A percentile compares a stretch with the other conserved stretches of the same genome.
Conservation (phyloP, 2,329 filamentous ascomycete genomes). For the Neurospora crassa region DNA sequence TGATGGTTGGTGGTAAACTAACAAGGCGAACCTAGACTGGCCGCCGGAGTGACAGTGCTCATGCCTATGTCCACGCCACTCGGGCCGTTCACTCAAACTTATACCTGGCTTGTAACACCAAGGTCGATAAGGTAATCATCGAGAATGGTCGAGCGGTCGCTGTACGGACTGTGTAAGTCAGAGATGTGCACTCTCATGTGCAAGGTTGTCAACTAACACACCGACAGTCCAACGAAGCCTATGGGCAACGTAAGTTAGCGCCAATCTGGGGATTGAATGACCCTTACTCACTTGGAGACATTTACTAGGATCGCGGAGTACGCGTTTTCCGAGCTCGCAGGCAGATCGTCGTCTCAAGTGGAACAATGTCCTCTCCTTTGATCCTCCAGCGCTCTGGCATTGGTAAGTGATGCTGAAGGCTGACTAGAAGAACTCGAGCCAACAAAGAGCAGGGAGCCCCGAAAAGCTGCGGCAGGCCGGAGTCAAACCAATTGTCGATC, state of each 20-base stretch:
- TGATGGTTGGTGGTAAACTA: not conserved
- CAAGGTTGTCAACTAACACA: not conserved
- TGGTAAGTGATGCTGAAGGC: constrained; percentile 24
- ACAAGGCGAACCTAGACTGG: constrained; percentile 39
- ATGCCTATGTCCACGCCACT: constrained; percentile 70
- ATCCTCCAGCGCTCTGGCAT: constrained; percentile 70
- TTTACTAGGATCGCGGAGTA: constrained; percentile 23
- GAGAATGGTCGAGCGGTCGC: constrained; percentile 63
- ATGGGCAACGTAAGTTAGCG: constrained; percentile 4
- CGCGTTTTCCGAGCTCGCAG: constrained; percentile 58
- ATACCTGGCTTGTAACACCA: constrained; percentile 65
- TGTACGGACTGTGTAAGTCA: constrained; percentile 49
- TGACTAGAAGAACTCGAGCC: not conserved
- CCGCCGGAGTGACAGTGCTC: constrained; percentile 66
- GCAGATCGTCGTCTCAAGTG: constrained; percentile 64
- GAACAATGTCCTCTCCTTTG: constrained; percentile 63
- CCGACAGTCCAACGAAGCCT: constrained; percentile 29
- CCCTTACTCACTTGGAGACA: not conserved
- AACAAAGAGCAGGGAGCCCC: constrained; percentile 35
- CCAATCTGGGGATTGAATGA: not conserved
- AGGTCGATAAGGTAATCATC: constrained; percentile 67
- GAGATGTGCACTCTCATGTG: not conserved
- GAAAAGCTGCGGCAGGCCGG: constrained; percentile 32
- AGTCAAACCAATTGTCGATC: constrained; percentile 37
- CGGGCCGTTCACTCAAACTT: constrained; percentile 60